Base-by-base conservation (phyloP, 2,329 filamentous ascomycete genomes). In the Colletotrichum sp. region DNA sequence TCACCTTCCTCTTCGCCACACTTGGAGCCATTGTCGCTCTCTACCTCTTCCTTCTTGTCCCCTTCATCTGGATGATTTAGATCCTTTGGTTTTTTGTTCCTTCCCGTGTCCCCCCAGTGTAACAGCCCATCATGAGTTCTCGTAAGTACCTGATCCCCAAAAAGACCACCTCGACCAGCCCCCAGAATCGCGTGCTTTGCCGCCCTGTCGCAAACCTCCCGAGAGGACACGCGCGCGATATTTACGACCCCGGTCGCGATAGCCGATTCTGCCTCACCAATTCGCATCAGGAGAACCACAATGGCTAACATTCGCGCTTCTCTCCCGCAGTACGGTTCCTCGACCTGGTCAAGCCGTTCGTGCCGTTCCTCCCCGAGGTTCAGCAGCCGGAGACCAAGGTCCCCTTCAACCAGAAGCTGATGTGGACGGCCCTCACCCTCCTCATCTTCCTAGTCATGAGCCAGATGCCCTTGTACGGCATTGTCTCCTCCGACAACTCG, bases 381-480 rank as follows among this genome's bases (percentile, higher is more conserved):
- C 94, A 96, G 89, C 94, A 97, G 84, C 97, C 97, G 81, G 97
- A 99, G 90, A 98, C 96, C 86, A 98, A 98, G 91, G 94, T 98
- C 75, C 95, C 96, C 81, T 99, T 99, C 93, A 97, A 98, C 91
- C 97, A 98, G 88, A 96, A 96, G 91, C 89, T 97, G 90, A 96
- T 96, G 95, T 97, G 95, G 95, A 97, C 95, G 79, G 95, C 94
- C 85, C 93, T 96, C 85, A 98, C 97, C 79, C 92, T 99, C 82
- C 90, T 99, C 86, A 97, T 98, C 89, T 99, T 99, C 93, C 90
- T 99, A 91, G 96, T 99, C 88, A 99, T 99, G 97, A 98, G 96
- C 89, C 97, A 98, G 90, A 98, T 99, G 97, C 96, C 97, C 79
- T 89, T 97, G 78, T 99, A 99, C 89, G 97, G 97, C 88, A 99